Evolutionary conservation across 2,329 filamentous ascomycete species (phyloP).

Genomic region (Sporothrix pallida): DNA sequence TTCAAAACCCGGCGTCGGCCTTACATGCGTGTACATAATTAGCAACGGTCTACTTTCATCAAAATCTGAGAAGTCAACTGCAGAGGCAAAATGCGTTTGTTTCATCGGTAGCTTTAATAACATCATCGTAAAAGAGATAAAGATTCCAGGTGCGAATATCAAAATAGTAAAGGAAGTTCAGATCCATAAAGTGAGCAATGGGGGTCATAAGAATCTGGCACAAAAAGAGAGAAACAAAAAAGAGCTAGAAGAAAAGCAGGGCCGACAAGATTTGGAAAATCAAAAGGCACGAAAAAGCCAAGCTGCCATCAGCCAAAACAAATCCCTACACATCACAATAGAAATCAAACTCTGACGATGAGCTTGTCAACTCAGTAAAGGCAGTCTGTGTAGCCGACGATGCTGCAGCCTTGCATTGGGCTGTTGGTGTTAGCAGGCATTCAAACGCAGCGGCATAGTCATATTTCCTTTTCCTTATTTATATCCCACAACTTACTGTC

Average conservation of each 20-base stretch:
- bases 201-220: background rate
- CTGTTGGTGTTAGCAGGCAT: slow-evolving; percentile 41
- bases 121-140: background rate
- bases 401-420: slow-evolving; percentile 48
- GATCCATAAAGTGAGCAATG: background rate
- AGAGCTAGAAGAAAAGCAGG: too few species aligned
- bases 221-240: background rate
- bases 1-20: background rate
- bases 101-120: too few species aligned
- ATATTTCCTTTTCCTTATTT: background rate
- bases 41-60: background rate
- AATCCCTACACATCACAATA: slow-evolving; percentile 51
- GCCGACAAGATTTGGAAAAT: too few species aligned
- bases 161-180: background rate
- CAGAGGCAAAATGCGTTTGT: background rate
- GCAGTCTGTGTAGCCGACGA: slow-evolving; percentile 44
- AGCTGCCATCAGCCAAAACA: background rate
- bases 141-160: background rate
- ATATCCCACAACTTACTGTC: slow-evolving; percentile 46
- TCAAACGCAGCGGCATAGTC: too few species aligned
- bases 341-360: slow-evolving; percentile 53
- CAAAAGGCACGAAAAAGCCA: background rate
- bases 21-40: background rate
- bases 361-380: slow-evolving; percentile 46
- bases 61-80: background rate